phyloP scores from a whole-genome alignment of 1,139 yeast species.

The Candida glucosophila region DNA sequence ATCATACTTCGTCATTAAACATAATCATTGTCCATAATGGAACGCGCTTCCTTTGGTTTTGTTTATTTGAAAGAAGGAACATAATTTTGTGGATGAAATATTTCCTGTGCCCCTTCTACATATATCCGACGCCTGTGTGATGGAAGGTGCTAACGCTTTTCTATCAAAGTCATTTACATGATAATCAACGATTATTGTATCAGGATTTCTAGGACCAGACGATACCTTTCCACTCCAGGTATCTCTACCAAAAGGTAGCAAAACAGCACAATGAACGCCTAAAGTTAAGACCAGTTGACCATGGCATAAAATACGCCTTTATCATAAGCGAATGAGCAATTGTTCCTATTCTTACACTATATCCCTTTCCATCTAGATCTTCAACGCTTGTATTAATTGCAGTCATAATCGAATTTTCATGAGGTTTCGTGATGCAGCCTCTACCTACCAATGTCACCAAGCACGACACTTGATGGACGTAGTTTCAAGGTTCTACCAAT shows the following conservation, averaged over 20 bases:
- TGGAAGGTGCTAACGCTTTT: conserved; percentile 31
- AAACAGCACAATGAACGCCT: conserved; percentile 32
- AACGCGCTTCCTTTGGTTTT: conserved; percentile 36
- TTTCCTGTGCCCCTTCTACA: conserved; percentile 43
- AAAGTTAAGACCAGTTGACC: conserved; percentile 28
- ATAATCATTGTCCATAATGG: conserved; percentile 37
- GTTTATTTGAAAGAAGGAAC: conserved; percentile 31
- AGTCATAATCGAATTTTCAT: conserved; percentile 41
- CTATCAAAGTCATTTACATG: conserved; percentile 33
- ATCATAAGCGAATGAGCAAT: conserved; percentile 39
- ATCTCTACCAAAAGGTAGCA: conserved; percentile 45
- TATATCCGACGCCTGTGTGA: conserved; percentile 39
- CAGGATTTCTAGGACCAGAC: conserved; percentile 28
- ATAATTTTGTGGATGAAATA: conserved; percentile 29
- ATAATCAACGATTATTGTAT: conserved; percentile 32
- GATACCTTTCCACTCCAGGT: conserved; percentile 33
- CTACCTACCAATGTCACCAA: conserved; percentile 37
- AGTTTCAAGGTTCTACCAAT: conserved; percentile 48
- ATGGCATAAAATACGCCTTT: conserved; percentile 33
- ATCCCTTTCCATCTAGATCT: conserved; percentile 47
- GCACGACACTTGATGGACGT: conserved; percentile 40
- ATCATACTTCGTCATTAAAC: conserved; percentile 33
- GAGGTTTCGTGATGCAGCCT: conserved; percentile 26
- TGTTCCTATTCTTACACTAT: conserved; percentile 51
- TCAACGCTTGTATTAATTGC: conserved; percentile 41